Conservation (phyloP, 306 rosid species). For the Aeschynomene evenia region DNA sequence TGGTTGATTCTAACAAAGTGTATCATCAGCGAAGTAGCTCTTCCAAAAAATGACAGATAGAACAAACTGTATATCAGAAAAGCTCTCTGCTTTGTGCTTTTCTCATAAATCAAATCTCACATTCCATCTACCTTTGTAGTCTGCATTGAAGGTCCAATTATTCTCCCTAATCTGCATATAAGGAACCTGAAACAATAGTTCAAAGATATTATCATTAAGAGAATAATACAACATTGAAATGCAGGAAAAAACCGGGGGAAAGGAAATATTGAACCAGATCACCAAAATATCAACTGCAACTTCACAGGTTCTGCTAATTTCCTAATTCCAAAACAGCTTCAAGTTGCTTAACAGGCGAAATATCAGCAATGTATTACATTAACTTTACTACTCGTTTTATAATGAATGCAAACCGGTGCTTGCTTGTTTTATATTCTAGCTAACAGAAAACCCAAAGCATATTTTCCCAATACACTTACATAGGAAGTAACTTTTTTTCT, state of each 20-base stretch:
- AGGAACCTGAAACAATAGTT: conserved; percentile 64
- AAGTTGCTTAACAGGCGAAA: conserved; percentile 9
- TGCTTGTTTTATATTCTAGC: too few relatives aligned
- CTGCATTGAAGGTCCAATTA: conserved; percentile 82
- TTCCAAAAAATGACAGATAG: conserved; percentile 26
- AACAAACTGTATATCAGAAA: conserved; percentile 29
- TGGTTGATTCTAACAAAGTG: not conserved
- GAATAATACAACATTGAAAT: not conserved
- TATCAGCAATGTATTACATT: not conserved
- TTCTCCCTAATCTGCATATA: conserved; percentile 97
- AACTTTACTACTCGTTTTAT: not conserved
- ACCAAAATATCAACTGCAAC: not conserved
- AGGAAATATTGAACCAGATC: not conserved
- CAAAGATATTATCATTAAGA: conserved; percentile 4
- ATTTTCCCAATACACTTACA: too few relatives aligned
- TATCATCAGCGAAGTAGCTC: conserved; percentile 9
- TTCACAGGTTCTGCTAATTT: conserved; percentile 19
- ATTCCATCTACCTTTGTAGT: conserved; percentile 86
- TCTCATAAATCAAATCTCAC: conserved; percentile 82
- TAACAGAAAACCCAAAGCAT: too few relatives aligned
- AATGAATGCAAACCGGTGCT: not conserved
- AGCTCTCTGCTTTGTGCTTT: conserved; percentile 12
- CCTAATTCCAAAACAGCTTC: not conserved
- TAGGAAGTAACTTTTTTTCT: too few relatives aligned
- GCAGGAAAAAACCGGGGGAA: not conserved